phyloP scores from a whole-genome alignment of 2,329 filamentous ascomycete genomes.

The Pezicula carpinea region DNA sequence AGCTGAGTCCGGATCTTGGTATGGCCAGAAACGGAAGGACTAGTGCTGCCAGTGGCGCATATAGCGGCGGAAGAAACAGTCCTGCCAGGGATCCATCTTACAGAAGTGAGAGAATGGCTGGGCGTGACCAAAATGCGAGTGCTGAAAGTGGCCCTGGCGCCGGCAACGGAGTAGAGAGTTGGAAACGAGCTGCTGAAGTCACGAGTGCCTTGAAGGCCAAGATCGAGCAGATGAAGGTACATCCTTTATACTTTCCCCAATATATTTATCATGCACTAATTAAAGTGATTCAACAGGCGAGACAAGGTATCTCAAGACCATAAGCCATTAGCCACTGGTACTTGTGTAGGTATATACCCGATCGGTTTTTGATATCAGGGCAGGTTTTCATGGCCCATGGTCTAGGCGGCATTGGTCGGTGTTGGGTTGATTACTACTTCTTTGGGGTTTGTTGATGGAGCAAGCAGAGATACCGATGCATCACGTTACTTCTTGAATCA shows the following conservation, averaged over 20 bases:
- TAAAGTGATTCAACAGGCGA: slow-evolving; percentile 32
- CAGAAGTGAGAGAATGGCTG: slow-evolving; percentile 21
- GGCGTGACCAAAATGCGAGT: slow-evolving; percentile 22
- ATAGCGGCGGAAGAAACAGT: slow-evolving; percentile 26
- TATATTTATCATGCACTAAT: neutral
- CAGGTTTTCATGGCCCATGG: no score
- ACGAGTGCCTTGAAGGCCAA: slow-evolving; percentile 95
- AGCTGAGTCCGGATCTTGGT: slow-evolving; percentile 25
- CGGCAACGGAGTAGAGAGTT: slow-evolving; percentile 68
- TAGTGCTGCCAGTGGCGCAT: slow-evolving; percentile 23
- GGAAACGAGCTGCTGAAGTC: slow-evolving; percentile 95
- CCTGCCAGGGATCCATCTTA: slow-evolving; percentile 19
- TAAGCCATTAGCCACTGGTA: slow-evolving; percentile 12
- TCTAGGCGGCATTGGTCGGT: no score
- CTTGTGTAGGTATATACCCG: no score
- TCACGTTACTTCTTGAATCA: no score
- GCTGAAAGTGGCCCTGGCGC: slow-evolving; percentile 28
- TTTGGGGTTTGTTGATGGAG: no score
- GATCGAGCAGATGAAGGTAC: slow-evolving; percentile 96
- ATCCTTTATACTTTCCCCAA: slow-evolving; percentile 11
- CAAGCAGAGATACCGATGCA: no score
- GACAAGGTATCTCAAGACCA: slow-evolving; percentile 45
- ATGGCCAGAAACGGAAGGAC: slow-evolving; percentile 22
- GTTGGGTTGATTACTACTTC: no score
- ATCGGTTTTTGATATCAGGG: no score